phyloP scores from a whole-genome alignment of 148 eudicot species.

The Vaccinium darrowii region DNA sequence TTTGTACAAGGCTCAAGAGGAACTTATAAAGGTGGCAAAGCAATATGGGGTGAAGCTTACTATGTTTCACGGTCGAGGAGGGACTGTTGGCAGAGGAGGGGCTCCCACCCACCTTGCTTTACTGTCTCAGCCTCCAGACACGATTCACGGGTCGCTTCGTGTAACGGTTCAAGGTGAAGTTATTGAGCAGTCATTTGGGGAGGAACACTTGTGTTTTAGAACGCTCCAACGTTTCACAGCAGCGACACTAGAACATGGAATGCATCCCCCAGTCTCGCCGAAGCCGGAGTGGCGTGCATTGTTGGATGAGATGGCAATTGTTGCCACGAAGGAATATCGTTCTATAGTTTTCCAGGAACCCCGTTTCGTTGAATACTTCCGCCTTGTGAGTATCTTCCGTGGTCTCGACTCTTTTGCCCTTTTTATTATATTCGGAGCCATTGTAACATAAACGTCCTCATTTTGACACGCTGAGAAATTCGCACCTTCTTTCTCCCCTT shows the following conservation, averaged over 20 bases:
- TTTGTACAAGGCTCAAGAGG: conserved; percentile 85
- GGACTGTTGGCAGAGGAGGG: conserved; percentile 93
- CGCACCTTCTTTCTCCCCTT: neutral
- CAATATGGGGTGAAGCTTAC: conserved; percentile 84
- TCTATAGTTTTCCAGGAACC: conserved; percentile 85
- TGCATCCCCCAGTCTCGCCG: conserved; percentile 83
- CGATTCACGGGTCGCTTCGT: conserved; percentile 82
- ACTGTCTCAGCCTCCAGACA: conserved; percentile 87
- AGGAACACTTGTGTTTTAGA: conserved; percentile 86
- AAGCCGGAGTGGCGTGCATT: conserved; percentile 91
- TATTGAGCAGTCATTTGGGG: conserved; percentile 88
- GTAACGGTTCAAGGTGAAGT: conserved; percentile 95
- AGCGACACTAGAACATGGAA: conserved; percentile 91
- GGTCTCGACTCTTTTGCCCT: neutral
- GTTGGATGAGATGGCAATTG: conserved; percentile 79
- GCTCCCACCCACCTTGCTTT: conserved; percentile 98
- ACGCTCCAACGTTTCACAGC: conserved; percentile 84
- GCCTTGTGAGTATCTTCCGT: conserved; percentile 53
- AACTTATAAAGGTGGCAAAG: conserved; percentile 73
- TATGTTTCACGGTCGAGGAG: conserved; percentile 97
- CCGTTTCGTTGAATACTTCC: conserved; percentile 88
- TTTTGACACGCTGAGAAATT: neutral
- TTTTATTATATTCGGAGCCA: neutral
- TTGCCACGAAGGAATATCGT: conserved; percentile 84
- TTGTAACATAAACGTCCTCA: neutral